Percentiles rank a stretch among this genome's conserved stretches.
Evolutionary conservation across 768 basidiomycete species (phyloP).

Genomic region (Hericium coralloides): DNA sequence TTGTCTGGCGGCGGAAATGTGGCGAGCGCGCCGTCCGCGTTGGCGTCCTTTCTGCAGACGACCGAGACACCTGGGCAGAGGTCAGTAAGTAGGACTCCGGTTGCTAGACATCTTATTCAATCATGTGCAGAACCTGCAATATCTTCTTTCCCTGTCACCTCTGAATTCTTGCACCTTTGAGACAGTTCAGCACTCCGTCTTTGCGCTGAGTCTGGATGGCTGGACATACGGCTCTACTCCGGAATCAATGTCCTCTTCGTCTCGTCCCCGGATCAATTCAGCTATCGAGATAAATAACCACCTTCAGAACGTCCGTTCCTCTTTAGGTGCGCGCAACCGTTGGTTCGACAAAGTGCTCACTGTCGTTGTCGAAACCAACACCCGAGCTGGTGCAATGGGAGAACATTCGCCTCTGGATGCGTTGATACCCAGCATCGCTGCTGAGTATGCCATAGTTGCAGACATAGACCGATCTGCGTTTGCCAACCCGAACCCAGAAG

Average conservation of each 20-base stretch:
- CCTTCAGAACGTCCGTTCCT: constrained; percentile 62
- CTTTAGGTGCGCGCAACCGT: constrained; percentile 61
- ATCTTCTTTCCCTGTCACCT: constrained; percentile 59
- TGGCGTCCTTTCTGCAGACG: constrained; percentile 69
- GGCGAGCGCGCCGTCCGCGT: constrained; percentile 56
- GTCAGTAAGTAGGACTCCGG: constrained; percentile 30
- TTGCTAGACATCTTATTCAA: background rate
- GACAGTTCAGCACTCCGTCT: constrained; percentile 63
- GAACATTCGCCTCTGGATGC: constrained; percentile 92
- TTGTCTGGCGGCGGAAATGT: constrained; percentile 32
- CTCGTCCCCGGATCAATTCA: constrained; percentile 7
- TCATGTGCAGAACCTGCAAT: constrained; percentile 52
- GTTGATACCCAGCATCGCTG: constrained; percentile 77
- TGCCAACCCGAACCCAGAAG: constrained; percentile 9
- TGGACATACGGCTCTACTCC: constrained; percentile 34
- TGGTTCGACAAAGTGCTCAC: constrained; percentile 88
- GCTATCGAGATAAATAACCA: constrained; percentile 54
- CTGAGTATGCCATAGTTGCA: constrained; percentile 72
- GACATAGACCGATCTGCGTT: constrained; percentile 48
- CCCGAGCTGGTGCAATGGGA: constrained; percentile 78
- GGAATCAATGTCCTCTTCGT: constrained; percentile 7
- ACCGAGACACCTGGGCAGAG: constrained; percentile 73
- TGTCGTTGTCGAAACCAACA: constrained; percentile 76
- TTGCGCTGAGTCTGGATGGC: constrained; percentile 76
- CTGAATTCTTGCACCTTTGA: constrained; percentile 51